A percentile compares a stretch with the other conserved stretches of the same genome.
Conservation (phyloP, 2,329 filamentous ascomycete genomes). For the Colletotrichum magnum region DNA sequence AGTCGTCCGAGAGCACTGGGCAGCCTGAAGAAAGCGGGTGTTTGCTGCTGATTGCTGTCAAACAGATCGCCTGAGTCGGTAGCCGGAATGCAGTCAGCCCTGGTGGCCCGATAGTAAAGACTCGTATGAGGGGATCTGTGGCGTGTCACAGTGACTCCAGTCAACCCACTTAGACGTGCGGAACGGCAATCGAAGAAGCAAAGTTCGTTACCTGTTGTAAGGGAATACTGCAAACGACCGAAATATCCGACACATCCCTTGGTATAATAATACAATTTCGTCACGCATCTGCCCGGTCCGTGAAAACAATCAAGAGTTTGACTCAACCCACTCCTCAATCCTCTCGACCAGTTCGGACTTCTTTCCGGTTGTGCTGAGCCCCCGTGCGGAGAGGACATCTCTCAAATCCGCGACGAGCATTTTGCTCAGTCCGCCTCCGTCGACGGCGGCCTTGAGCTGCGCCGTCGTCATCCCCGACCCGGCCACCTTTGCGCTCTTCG, state of each 20-base stretch:
- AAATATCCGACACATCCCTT: not conserved
- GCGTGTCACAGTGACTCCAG: not conserved
- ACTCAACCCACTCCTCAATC: constrained; percentile 70
- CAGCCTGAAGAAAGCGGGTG: no score
- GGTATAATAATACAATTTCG: constrained; percentile 26
- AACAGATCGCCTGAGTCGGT: no score
- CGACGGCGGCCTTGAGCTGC: constrained; percentile 61
- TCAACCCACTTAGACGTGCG: not conserved
- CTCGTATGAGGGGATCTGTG: no score
- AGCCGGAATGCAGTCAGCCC: no score
- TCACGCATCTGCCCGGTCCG: constrained; percentile 3
- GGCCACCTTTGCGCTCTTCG: constrained; percentile 47
- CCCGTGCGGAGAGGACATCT: constrained; percentile 62
- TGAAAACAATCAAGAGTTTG: constrained; percentile 50
- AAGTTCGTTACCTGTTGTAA: not conserved
- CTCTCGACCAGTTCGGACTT: constrained; percentile 70
- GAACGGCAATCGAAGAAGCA: not conserved
- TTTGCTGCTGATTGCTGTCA: no score
- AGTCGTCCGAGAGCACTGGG: no score
- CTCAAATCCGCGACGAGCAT: constrained; percentile 69
- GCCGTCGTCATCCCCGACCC: constrained; percentile 57
- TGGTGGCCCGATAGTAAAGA: no score
- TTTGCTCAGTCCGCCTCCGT: constrained; percentile 63
- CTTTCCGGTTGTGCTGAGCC: constrained; percentile 63
- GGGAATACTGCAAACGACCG: not conserved